Conservation (phyloP, 345 rosid species). For the Populus euphratica region DNA sequence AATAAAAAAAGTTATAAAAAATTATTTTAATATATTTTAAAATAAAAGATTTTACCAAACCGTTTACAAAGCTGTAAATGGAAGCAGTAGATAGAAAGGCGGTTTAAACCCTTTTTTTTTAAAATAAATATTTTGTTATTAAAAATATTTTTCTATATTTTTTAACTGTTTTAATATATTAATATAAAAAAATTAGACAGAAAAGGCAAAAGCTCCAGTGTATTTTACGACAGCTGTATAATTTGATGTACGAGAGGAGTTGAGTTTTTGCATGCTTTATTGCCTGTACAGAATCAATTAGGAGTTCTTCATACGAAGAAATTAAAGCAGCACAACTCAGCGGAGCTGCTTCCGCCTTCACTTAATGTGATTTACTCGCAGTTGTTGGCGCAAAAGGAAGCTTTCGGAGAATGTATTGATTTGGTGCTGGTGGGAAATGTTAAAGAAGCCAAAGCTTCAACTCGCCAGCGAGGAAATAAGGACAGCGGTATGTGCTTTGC, state of each 20-base stretch:
- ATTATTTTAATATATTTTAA: too few species aligned
- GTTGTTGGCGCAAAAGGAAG: constrained; percentile 78
- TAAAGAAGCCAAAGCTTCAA: constrained; percentile 72
- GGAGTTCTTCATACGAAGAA: constrained; percentile 67
- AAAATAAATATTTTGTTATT: too few species aligned
- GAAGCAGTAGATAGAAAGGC: too few species aligned
- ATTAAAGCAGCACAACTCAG: constrained; percentile 69
- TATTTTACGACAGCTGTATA: constrained; percentile 81
- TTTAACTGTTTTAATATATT: too few species aligned
- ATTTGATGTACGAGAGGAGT: constrained; percentile 88
- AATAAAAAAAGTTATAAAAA: too few species aligned
- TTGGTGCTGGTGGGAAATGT: constrained; percentile 71
- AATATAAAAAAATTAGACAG: constrained; percentile 31
- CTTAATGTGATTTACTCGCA: constrained; percentile 79
- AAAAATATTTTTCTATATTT: too few species aligned
- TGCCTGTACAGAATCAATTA: constrained; percentile 85
- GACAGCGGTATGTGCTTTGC: constrained; percentile 45
- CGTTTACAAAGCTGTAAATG: too few species aligned
- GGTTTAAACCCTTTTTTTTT: too few species aligned
- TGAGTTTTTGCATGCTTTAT: constrained; percentile 67
- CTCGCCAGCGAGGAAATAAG: constrained; percentile 66
- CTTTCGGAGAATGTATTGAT: constrained; percentile 72
- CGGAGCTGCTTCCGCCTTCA: constrained; percentile 92
- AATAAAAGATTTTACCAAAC: too few species aligned
- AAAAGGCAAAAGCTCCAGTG: constrained; percentile 66